Evolutionary conservation across 306 rosid species (phyloP), one percentile per base, ranked within the genome.

Genomic region (Prunus kanzakura): DNA sequence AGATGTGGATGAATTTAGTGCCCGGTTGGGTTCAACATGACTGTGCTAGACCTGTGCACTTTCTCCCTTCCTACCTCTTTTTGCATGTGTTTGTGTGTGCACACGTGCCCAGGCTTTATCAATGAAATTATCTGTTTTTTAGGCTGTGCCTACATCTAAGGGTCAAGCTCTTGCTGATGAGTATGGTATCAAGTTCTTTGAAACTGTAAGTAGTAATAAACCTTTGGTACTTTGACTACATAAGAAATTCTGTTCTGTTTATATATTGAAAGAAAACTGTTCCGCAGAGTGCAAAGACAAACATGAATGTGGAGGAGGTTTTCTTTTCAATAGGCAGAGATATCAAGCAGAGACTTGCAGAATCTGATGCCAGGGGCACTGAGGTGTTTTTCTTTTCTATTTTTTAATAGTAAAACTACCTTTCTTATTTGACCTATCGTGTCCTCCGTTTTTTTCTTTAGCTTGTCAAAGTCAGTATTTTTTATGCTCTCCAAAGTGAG

Each of bases 111-210:
- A 20, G 45, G 74, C 51, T 74, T 20, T 65, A 50, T 7, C 6
- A 69, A 38, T 20, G 52, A 22, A 29, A 20, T 75, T 41, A 23
- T 51, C 71, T 79, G 71, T 83, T 73, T 29, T 74, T 38, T 11
- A 92, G 96, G 96, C 91, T 73, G 93, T 90, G 71, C 97, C 97
- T 43, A 87, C 97, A 47, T 79, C 97, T 55, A 89, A 81, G 81
- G 97, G 97, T 60, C 97, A 91, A 85, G 97, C 97, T 32, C 97
- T 91, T 85, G 97, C 97, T 67, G 97, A 91, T 79, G 97, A 91
- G 86, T 91, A 86, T 82, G 93, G 95, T 35, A 91, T 91, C 87
- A 86, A 91, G 86, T 91, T 91, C 84, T 89, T 89, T 68, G 95
- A 91, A 82, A 91, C 95, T 50, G 97, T 91, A 85, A 91, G 97